These are phyloP conservation scores for Citrus reticulata DNA, from an alignment of 345 rosid genomes.

Conservation along the genomic window DNA sequence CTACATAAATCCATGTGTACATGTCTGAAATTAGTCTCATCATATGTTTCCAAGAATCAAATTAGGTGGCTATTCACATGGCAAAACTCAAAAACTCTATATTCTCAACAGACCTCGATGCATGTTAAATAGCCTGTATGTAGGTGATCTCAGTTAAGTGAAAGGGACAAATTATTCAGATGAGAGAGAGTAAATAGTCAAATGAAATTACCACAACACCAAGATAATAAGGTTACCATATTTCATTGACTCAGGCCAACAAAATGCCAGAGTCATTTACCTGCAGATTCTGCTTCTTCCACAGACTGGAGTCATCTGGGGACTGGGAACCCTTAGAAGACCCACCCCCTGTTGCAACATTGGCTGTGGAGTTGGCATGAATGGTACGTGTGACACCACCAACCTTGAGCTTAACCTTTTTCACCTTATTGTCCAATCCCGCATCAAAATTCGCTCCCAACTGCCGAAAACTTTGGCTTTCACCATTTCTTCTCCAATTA, in stretches of 20 bases:
- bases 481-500: constrained; percentile 58
- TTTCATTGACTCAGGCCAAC: background rate
- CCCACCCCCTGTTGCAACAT: constrained; percentile 43
- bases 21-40: constrained; percentile 4
- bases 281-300: constrained; percentile 42
- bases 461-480: constrained; percentile 35
- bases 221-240: background rate
- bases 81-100: background rate
- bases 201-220: background rate
- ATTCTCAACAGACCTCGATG: background rate
- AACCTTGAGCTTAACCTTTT: constrained; percentile 67
- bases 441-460: constrained; percentile 31
- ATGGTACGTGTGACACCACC: constrained; percentile 55
- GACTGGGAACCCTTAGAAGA: constrained; percentile 39
- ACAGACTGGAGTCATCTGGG: constrained; percentile 28
- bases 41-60: background rate
- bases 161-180: background rate
- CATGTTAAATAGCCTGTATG: background rate
- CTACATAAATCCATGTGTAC: constrained; percentile 4
- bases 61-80: background rate
- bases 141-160: background rate
- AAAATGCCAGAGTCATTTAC: constrained; percentile 28
- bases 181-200: background rate
- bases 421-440: constrained; percentile 49
- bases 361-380: constrained; percentile 40